Conservation (phyloP, 352 stramenopile genomes). For the Plasmopara viticola region DNA sequence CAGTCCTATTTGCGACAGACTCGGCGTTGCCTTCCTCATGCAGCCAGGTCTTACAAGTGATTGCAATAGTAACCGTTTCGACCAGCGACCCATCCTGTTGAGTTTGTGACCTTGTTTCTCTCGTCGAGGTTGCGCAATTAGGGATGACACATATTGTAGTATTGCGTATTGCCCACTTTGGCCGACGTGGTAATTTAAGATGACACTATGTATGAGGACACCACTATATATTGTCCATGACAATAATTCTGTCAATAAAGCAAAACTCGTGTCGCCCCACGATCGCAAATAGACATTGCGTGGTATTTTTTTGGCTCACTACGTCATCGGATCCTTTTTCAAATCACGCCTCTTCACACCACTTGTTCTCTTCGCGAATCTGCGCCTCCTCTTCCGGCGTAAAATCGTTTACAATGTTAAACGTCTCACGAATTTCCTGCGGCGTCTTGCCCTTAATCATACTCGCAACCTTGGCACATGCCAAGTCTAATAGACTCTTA, state of each 20-base stretch:
- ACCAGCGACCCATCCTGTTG: conserved; percentile 77
- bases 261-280: no score
- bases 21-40: conserved; percentile 42
- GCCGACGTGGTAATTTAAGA: not conserved
- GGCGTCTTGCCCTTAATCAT: conserved; percentile 97
- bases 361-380: conserved; percentile 99
- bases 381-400: conserved; percentile 98
- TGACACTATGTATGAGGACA: no score
- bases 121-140: conserved; percentile 72
- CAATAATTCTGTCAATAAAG: no score
- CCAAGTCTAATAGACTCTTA: conserved; percentile 92
- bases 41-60: conserved; percentile 80
- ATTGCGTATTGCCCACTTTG: not conserved
- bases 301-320: no score
- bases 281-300: no score
- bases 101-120: conserved; percentile 71
- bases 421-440: conserved; percentile 99
- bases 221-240: no score
- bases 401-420: conserved; percentile 99
- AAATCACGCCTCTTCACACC: conserved; percentile 96
- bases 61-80: conserved; percentile 83
- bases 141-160: conserved; percentile 53
- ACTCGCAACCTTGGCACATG: conserved; percentile 89
- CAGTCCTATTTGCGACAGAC: conserved; percentile 86
- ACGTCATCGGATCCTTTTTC: not conserved